Conservation (phyloP, 2,329 filamentous ascomycete species). For the Cyclaneusma minus region DNA sequence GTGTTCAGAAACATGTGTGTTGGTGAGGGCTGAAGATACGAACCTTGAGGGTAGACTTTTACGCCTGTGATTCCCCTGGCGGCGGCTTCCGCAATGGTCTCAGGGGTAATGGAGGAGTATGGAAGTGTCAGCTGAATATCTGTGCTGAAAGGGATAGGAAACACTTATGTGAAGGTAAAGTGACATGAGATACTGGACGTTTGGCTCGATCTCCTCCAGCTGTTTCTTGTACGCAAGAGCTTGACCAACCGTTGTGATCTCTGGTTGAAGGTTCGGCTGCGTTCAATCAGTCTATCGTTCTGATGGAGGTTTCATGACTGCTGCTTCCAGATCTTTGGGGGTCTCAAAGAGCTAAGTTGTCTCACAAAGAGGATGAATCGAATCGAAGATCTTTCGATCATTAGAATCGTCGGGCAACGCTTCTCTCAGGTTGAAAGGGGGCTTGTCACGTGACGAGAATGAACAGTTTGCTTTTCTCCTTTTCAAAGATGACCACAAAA, state of each 20-base stretch:
- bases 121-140: too few species aligned
- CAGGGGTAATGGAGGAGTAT: slow-evolving; percentile 10
- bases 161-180: slow-evolving; percentile 35
- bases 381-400: too few species aligned
- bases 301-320: neutral
- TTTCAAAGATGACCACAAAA: too few species aligned
- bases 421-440: neutral
- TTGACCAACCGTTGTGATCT: slow-evolving; percentile 42
- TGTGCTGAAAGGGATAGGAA: slow-evolving; percentile 6
- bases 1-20: neutral
- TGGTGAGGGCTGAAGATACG: neutral
- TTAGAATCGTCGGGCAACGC: slow-evolving; percentile 1
- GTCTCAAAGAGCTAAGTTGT: too few species aligned
- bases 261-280: slow-evolving; percentile 53
- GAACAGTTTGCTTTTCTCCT: slow-evolving; percentile 4
- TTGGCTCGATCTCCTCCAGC: slow-evolving; percentile 42
- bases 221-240: slow-evolving; percentile 51
- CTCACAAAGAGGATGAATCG: too few species aligned
- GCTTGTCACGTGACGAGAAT: neutral
- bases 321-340: neutral
- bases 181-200: slow-evolving; percentile 59
- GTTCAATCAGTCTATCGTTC: neutral
- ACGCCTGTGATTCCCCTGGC: slow-evolving; percentile 15
- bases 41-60: slow-evolving; percentile 12
- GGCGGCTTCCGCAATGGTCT: slow-evolving; percentile 12